These are phyloP conservation scores for Solanum hybrid DNA, from an alignment of 305 asterid species.

Conservation along the genomic window DNA sequence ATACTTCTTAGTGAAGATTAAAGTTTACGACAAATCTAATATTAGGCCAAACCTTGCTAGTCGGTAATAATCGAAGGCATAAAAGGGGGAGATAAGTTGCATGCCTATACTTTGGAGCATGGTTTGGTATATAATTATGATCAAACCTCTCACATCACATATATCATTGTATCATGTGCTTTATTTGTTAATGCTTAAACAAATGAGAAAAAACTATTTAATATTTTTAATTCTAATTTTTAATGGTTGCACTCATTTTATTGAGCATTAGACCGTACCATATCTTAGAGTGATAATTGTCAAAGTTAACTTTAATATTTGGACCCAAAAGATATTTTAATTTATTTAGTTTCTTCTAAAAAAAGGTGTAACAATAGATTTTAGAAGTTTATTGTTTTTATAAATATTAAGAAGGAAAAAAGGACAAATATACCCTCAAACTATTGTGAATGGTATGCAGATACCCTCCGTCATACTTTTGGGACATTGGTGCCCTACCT, in stretches of 20 bases:
- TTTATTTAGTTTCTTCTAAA: background rate
- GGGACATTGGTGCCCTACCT: too few relatives aligned
- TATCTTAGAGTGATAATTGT: background rate
- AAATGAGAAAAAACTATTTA: background rate
- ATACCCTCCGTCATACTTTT: too few relatives aligned
- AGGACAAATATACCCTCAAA: too few relatives aligned
- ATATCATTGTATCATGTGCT: background rate
- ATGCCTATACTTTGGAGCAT: background rate
- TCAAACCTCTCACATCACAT: background rate
- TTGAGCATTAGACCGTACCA: background rate
- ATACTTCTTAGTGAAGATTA: background rate
- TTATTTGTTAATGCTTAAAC: background rate
- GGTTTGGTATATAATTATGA: background rate
- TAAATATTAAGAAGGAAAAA: background rate
- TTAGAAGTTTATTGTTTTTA: background rate
- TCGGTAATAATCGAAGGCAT: background rate
- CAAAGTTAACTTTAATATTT: background rate
- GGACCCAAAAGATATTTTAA: background rate
- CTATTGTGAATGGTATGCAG: too few relatives aligned
- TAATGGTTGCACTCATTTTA: background rate
- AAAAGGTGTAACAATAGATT: background rate
- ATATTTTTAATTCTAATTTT: background rate
- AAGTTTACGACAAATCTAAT: background rate
- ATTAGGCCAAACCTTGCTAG: accelerated
- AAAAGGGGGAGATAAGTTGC: background rate